Base-by-base conservation (phyloP, 108 stramenopile species). In the Hondaea fermentalgiana region DNA sequence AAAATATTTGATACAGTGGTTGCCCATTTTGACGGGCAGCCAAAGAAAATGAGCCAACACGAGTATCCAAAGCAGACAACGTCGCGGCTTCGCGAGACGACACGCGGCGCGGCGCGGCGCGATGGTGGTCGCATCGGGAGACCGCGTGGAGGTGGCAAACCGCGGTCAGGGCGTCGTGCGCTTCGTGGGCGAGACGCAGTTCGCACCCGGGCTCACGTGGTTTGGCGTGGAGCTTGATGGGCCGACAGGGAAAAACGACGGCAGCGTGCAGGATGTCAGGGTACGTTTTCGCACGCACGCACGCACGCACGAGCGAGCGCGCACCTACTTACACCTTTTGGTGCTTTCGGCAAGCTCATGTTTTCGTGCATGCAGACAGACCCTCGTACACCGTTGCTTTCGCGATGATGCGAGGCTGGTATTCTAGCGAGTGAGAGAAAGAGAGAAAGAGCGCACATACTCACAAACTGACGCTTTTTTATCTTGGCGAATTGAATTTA, bases 141-240 rank as follows among this genome's bases (percentile, higher is more conserved):
- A 83, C 76, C 49, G 45, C 51, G 76, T 83, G 51, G 51, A 83
- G 19, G 76, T 83, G 76, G 49, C 45, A 45, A 53, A 53, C n/a
- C 45, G 51, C n/a, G 76, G 76, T 17, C 51, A 16, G 25, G 87
- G 87, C 58, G 87, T 87, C 57, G 57, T 91, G 55, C 89, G 89
- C 49, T 91, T 91, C 53, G 49, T 89, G 28, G 89, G 88, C 21
- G 60, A 51, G 53, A 89, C 89, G 60, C 51, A 88, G 87, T 91
- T 91, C 64, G 88, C 90, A 14, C 42, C 90, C 12, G 90, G 90
- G 17, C 49, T 83, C 76, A 45, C 35, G 25, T 91, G 90, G 90
- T 25, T 91, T 12, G 90, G 90, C 88, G 89, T 91, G 72, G 90
- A 91, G 72, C 88, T 91, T 2, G 88, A 91, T 17, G 87, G 16